phyloP scores from a whole-genome alignment of 1,284 basidiomycete species.

The Ceratobasidium sp. region DNA sequence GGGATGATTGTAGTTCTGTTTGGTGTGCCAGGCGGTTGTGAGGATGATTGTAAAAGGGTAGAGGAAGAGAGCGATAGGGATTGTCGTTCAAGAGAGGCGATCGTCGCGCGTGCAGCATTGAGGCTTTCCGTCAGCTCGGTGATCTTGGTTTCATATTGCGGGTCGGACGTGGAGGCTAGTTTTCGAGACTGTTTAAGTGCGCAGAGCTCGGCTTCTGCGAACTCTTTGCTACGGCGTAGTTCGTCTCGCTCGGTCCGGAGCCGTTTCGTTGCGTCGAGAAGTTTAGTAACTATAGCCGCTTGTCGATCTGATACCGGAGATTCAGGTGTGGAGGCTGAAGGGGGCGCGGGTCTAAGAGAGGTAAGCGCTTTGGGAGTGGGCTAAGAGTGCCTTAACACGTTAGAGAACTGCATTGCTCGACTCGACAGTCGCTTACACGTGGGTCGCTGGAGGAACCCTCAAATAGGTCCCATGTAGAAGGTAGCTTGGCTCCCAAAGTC shows the following conservation, averaged over 20 bases:
- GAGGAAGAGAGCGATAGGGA: conserved; percentile 9
- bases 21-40: conserved; percentile 32
- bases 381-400: not conserved
- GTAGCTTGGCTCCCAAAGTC: not conserved
- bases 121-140: conserved; percentile 35
- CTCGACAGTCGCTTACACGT: not conserved
- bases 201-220: conserved; percentile 12
- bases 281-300: conserved; percentile 32
- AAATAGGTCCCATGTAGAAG: conserved; percentile 33
- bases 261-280: conserved; percentile 37
- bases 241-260: conserved; percentile 34
- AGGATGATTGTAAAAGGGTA: not conserved
- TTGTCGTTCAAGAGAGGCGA: conserved; percentile 29
- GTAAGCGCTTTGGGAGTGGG: conserved; percentile 18
- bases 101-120: conserved; percentile 32
- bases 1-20: conserved; percentile 34
- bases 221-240: conserved; percentile 15
- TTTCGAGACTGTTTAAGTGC: not conserved
- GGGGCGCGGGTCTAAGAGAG: conserved; percentile 16
- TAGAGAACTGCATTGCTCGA: too few relatives aligned
- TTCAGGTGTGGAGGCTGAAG: conserved; percentile 15
- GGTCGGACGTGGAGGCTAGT: not conserved
- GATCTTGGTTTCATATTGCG: conserved; percentile 29
- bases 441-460: not conserved
- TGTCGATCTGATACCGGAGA: conserved; percentile 41